A percentile compares a stretch with the other conserved stretches of the same genome.
Conservation (phyloP, 805 yeast genomes). For the Yamadazyma philogaea region DNA sequence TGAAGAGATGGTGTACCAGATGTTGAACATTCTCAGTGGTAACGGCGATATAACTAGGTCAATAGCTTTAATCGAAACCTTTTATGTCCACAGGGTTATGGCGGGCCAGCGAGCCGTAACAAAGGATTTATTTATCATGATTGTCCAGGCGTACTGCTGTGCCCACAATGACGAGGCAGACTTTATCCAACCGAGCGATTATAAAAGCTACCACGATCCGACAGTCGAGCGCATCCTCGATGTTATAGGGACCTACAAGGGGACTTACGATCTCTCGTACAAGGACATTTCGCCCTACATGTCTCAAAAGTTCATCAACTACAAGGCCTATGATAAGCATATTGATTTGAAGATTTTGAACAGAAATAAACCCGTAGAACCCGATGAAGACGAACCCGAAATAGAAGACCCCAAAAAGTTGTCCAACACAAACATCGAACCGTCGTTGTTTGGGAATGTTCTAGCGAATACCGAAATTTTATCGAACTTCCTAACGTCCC, state of each 20-base stretch:
- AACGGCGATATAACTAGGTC: slow-evolving; percentile 40
- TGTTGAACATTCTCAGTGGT: slow-evolving; percentile 29
- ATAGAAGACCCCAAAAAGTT: slow-evolving; percentile 13
- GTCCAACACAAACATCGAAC: slow-evolving; percentile 23
- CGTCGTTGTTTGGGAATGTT: slow-evolving; percentile 29
- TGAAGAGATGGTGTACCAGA: slow-evolving; percentile 22
- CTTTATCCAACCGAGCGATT: slow-evolving; percentile 5
- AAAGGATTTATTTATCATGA: slow-evolving; percentile 29
- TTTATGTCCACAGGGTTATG: slow-evolving; percentile 29
- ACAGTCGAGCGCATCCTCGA: slow-evolving; percentile 30
- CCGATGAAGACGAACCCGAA: slow-evolving; percentile 13
- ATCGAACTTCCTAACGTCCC: slow-evolving; percentile 21
- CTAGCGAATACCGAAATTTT: slow-evolving; percentile 28
- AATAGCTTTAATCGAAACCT: slow-evolving; percentile 30
- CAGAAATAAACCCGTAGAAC: slow-evolving; percentile 5
- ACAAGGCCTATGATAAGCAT: slow-evolving; percentile 23
- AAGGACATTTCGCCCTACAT: slow-evolving; percentile 29
- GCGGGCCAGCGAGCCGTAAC: slow-evolving; percentile 33
- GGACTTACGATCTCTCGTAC: slow-evolving; percentile 17
- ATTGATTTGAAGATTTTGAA: slow-evolving; percentile 15
- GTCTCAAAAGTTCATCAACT: slow-evolving; percentile 27
- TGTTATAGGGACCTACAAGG: slow-evolving; percentile 27
- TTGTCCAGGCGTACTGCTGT: slow-evolving; percentile 36
- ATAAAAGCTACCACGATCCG: slow-evolving; percentile 18
- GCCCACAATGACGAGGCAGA: slow-evolving; percentile 11